Base-by-base conservation (phyloP, 148 eudicot genomes). In the Rhododendron williamsianum region DNA sequence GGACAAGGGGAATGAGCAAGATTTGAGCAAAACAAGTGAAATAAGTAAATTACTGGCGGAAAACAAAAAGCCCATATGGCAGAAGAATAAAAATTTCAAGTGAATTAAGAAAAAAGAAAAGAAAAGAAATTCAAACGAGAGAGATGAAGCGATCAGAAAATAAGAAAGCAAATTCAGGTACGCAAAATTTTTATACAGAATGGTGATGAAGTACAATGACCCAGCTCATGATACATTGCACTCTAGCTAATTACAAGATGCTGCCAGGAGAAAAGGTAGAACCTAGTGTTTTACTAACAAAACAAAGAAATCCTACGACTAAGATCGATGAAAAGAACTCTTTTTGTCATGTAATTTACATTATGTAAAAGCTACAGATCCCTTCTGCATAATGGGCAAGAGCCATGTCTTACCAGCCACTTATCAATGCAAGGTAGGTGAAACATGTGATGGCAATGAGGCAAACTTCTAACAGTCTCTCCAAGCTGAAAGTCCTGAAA, bases 341-440 rank as follows among this genome's bases (percentile, higher is more conserved):
- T 27, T 18, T 73, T 38, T 48, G 9, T 46, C 15, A 18, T 43
- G 60, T 49, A 80, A 84, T 91, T 84, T 88, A 92, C 95, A 89
- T 46, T 77, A 79, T 45, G 45, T 36, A 78, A 51, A 33, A 36
- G 77, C 89, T 89, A 96, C 91, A 96, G 90, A 88, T 96, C 97
- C 84, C 99, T 92, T 92, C 99, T 88, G 92, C 99, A 96, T 88
- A 96, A 86, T 4, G 99, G 98, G 91, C 99, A 96, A 71, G 99
- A 96, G 45, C 92, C 95, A 49, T 94, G 99, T 88, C 94, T 94
- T 85, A 96, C 88, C 87, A 96, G 91, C 99, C 99, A 96, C 87
- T 94, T 93, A 84, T 96, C 99, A 41, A 96, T 96, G 94, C 98
- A 96, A 56, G 99, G 98, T 84, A 93, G 94, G 90, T 96, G 98